Evolutionary conservation across 2,329 filamentous ascomycete genomes (phyloP), one percentile per base, ranked within the genome.

Genomic region (Thermothelomyces thermophilus): DNA sequence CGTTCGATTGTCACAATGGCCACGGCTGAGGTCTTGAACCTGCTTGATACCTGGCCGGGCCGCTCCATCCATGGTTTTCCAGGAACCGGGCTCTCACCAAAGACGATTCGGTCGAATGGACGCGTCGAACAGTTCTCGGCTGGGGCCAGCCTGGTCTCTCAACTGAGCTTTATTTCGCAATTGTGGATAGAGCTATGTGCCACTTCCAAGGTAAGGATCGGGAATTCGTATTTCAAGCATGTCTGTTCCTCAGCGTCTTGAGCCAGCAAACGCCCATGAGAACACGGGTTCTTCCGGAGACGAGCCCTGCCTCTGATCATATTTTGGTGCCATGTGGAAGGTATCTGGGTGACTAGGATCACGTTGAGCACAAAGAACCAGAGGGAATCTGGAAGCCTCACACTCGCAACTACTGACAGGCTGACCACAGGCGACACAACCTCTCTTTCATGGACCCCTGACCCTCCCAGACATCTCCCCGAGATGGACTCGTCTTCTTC

Each of bases 1-100:
- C 66, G 60, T 59, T 58, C 58, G 66, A 69, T 66, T 70, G 65
- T 65, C 73, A 76, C 62, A 64, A 80, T 80, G 77, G 76, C 77
- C 66, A 67, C 74, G 64, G 70, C 70, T 68, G 68, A 70, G 59
- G 68, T 77, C 68, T 62, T 72, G 65, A 63, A 64, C 56, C 68
- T 66, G 58, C 68, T 63, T 65, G 68, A 64, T 63, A 65, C 62
- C 65, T 71, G 66, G 68, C 66, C 62, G 67, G 67, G 60, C 69
- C 68, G 61, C 64, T 64, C 46, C 44, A 46, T 53, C 59, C 66
- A 62, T 69, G 67, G 65, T 56, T 70, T 58, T 61, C 59, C 58
- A 60, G 61, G 63, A 56, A 64, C 55, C 60, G 64, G 41, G 54
- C 60, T 52, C 63, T 66, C 58, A 62, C 66, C 58, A 48, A 63